Evolutionary conservation across 1,284 basidiomycete species (phyloP).

Genomic region (Xerocomus tenax): DNA sequence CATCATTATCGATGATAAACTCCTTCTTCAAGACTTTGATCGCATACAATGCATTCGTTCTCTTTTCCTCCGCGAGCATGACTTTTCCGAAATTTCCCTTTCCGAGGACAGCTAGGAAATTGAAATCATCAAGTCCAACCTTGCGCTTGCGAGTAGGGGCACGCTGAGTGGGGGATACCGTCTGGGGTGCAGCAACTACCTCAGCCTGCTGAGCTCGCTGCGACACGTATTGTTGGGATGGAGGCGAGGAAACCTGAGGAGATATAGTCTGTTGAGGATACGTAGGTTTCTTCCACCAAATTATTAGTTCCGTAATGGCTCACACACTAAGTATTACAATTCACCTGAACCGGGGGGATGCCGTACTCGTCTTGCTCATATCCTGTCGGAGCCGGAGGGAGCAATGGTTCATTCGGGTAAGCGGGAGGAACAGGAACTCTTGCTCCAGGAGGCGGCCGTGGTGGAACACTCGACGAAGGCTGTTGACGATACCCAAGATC

Average conservation of each 20-base stretch:
- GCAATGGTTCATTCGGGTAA: slow-evolving; percentile 28
- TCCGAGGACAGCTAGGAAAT: slow-evolving; percentile 95
- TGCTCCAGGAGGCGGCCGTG: slow-evolving; percentile 40
- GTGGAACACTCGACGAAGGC: slow-evolving; percentile 27
- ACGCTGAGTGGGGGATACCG: slow-evolving; percentile 32
- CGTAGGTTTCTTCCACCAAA: slow-evolving; percentile 14
- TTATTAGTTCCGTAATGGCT: slow-evolving; percentile 9
- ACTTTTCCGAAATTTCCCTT: slow-evolving; percentile 99
- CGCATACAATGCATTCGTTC: slow-evolving; percentile 81
- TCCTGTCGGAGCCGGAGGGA: slow-evolving; percentile 22
- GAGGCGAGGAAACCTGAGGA: slow-evolving; percentile 14
- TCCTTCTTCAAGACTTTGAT: slow-evolving; percentile 99
- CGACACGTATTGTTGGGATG: slow-evolving; percentile 19
- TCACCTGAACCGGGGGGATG: slow-evolving; percentile 22
- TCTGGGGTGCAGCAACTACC: slow-evolving; percentile 15
- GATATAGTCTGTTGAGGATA: slow-evolving; percentile 22
- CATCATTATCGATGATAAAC: slow-evolving; percentile 99
- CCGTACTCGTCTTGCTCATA: slow-evolving; percentile 31
- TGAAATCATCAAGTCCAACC: slow-evolving; percentile 96
- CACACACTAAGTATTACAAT: not conserved
- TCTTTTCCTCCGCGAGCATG: slow-evolving; percentile 99
- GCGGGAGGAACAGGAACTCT: slow-evolving; percentile 36
- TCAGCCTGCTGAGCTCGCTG: slow-evolving; percentile 27
- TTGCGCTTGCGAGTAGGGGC: slow-evolving; percentile 59
- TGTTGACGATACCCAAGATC: slow-evolving; percentile 29